These are phyloP conservation scores for Plasmodium vivax DNA, from an alignment of 169 alveolate genomes.

Conservation along the genomic window DNA sequence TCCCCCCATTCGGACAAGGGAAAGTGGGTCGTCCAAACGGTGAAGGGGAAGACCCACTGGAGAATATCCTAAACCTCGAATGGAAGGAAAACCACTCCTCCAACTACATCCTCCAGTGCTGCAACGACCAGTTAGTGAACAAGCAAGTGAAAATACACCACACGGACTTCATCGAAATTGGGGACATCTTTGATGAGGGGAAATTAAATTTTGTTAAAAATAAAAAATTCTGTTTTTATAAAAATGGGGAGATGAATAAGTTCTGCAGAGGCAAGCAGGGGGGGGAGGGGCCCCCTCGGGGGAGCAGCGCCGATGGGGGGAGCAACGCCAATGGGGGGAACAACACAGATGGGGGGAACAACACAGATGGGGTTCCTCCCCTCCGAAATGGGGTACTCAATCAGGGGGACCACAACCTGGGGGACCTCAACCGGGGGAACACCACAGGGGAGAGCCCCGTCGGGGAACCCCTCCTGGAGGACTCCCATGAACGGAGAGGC, in stretches of 20 bases:
- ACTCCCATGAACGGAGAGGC: neutral
- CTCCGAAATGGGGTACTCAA: neutral
- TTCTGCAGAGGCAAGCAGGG: neutral
- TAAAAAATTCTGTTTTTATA: conserved; percentile 61
- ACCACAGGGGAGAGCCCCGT: neutral
- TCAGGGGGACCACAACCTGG: too few species aligned
- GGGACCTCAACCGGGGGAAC: neutral
- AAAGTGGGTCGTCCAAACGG: neutral
- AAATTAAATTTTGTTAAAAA: conserved; percentile 24
- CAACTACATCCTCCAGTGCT: conserved; percentile 12
- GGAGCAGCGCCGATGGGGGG: too few species aligned
- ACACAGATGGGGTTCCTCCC: neutral
- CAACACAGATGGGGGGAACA: neutral
- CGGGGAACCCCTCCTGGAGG: neutral
- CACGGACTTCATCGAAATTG: conserved; percentile 52
- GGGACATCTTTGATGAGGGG: conserved; percentile 56
- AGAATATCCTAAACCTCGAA: conserved; percentile 2
- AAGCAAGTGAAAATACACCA: conserved; percentile 44
- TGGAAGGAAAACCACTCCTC: neutral
- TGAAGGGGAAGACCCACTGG: neutral
- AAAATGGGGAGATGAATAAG: conserved; percentile 17
- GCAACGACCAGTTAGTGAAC: neutral
- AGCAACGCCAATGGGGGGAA: neutral
- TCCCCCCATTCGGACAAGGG: neutral
- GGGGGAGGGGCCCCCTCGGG: neutral